These are phyloP conservation scores for Xanthoparmelia taractica DNA, from an alignment of 495 filamentous ascomycete genomes.

Conservation along the genomic window DNA sequence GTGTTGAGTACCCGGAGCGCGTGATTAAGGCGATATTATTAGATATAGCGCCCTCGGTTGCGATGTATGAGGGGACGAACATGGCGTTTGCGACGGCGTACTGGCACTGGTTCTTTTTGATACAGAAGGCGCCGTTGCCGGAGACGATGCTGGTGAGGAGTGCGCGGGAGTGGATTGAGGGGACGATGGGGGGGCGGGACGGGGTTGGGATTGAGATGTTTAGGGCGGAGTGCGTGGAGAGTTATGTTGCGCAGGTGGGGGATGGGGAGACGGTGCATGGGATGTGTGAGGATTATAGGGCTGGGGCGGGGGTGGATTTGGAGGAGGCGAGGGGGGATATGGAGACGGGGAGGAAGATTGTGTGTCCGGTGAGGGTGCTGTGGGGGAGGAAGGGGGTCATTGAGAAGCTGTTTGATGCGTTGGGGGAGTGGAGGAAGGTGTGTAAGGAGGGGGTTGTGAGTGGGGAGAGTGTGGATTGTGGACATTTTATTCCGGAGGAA, in stretches of 20 bases:
- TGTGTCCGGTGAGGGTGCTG: conserved; percentile 34
- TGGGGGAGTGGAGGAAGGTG: conserved; percentile 34
- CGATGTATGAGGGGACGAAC: conserved; percentile 32
- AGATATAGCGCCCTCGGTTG: conserved; percentile 36
- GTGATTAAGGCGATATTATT: conserved; percentile 32
- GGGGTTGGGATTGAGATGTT: conserved; percentile 16
- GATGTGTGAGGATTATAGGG: conserved; percentile 41
- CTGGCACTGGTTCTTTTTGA: conserved; percentile 42
- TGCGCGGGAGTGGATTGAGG: conserved; percentile 23
- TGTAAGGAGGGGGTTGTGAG: conserved; percentile 23
- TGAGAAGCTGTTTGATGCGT: conserved; percentile 32
- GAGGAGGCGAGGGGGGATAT: conserved; percentile 32
- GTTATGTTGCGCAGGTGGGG: conserved; percentile 28
- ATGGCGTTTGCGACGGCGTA: conserved; percentile 32
- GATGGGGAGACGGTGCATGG: conserved; percentile 29
- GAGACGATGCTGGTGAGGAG: conserved; percentile 30
- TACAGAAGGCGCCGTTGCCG: conserved; percentile 33
- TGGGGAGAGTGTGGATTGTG: conserved; percentile 31
- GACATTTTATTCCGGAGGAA: conserved; percentile 41
- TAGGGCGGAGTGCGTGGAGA: conserved; percentile 21
- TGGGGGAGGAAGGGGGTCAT: conserved; percentile 34
- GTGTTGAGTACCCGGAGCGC: conserved; percentile 30
- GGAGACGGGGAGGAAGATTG: conserved; percentile 28
- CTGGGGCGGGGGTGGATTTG: conserved; percentile 33
- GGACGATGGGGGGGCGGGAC: conserved; percentile 26